Evolutionary conservation across 768 basidiomycete genomes (phyloP), one percentile per base, ranked within the genome.

Genomic region (Boletus rubroflammeus): DNA sequence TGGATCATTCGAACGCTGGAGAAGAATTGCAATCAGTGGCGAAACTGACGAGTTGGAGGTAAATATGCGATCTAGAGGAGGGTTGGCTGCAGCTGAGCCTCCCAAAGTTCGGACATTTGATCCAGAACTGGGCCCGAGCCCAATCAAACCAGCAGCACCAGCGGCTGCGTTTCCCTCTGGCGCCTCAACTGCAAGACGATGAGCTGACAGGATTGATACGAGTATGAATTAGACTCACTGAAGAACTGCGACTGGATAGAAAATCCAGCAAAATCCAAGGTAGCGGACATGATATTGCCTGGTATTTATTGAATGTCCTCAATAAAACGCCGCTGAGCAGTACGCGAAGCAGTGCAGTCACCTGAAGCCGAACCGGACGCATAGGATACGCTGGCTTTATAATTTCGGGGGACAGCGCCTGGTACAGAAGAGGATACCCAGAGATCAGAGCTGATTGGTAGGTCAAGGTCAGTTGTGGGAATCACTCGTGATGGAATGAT

Each of bases 51-150:
- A 68, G 62, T 88, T 77, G 58, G 83, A 79, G 7, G 69, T 64
- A 66, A 91, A 90, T 56, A 88, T 82, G 41, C 82, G 77, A 69
- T 87, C 83, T 9, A 88, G 73, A 34, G 83, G 75, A 0, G 83
- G 71, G 55, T 81, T 78, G 5, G 81, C 85, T 0, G 69, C 62
- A 13, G 72, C 41, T 25, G 69, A 60, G 7, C 68, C 58, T 14
- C 77, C 62, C 26, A 67, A 57, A 42, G 62, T 42, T 50, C 75
- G 69, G 50, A 88, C 68, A 31, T 65, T 72, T 3, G 81, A 88
- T 36, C 75, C 81, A n/a, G 71, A 73, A 65, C 76, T 81, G 41
- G 81, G 85, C 0, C 89, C 88, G 3, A 88, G 78, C 3, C 86
- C 85, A 62, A 79, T 65, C 31, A 80, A 64, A 11, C 78, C 78